Evolutionary conservation across 306 rosid species (phyloP).

Genomic region (Crataegus laevigata): DNA sequence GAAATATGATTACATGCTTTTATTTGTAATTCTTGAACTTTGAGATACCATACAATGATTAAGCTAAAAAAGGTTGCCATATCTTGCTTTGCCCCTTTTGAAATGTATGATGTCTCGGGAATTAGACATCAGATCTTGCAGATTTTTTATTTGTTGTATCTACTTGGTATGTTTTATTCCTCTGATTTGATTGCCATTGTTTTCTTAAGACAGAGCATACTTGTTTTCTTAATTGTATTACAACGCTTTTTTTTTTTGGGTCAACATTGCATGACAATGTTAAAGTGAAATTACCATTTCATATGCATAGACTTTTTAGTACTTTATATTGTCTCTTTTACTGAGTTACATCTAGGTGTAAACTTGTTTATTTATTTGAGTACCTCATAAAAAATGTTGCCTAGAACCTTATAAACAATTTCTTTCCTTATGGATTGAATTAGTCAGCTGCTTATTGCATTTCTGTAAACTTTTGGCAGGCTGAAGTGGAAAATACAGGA

Average conservation of each 20-base stretch:
- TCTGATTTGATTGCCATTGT: background rate
- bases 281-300: too few species aligned
- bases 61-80: background rate
- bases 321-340: too few species aligned
- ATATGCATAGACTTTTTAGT: too few species aligned
- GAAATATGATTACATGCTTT: background rate
- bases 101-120: background rate
- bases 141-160: background rate
- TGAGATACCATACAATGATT: background rate
- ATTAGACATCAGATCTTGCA: background rate
- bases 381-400: background rate
- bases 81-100: background rate
- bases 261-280: too few species aligned
- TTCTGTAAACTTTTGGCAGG: conserved; percentile 32
- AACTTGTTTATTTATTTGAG: too few species aligned
- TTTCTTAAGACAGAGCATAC: background rate
- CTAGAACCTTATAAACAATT: background rate
- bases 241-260: too few species aligned
- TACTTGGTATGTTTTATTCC: background rate
- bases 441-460: background rate
- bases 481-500: conserved; percentile 38
- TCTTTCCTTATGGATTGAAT: background rate
- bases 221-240: too few species aligned
- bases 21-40: background rate
- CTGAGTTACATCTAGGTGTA: too few species aligned